Conservation (phyloP, 1,284 basidiomycete species). For the Cryptococcus sp. region DNA sequence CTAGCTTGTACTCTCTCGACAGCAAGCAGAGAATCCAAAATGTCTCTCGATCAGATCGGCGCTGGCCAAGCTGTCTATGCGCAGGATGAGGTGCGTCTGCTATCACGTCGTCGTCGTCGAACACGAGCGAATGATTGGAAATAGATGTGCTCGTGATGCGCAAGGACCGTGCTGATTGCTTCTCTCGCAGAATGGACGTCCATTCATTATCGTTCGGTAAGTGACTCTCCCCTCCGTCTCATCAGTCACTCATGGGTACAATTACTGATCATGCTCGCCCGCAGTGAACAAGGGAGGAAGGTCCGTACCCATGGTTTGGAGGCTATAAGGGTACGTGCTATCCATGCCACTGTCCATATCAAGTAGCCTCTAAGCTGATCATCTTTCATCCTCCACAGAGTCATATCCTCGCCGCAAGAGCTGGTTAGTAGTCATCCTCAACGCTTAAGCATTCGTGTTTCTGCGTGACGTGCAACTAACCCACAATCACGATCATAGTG, state of each 20-base stretch:
- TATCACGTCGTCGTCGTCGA: background rate
- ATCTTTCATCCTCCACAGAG: conserved; percentile 59
- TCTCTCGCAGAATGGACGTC: conserved; percentile 82
- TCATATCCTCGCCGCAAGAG: conserved; percentile 87
- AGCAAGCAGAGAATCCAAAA: conserved; percentile 12
- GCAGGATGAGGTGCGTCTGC: conserved; percentile 74
- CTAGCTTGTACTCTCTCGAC: background rate
- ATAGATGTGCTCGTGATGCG: too few relatives aligned
- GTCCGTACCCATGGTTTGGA: conserved; percentile 91
- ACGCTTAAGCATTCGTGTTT: background rate
- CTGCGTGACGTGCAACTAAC: background rate
- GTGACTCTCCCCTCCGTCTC: conserved; percentile 4
- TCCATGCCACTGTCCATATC: conserved; percentile 2
- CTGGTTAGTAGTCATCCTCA: conserved; percentile 24
- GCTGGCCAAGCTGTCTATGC: conserved; percentile 73
- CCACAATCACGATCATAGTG: conserved; percentile 58
- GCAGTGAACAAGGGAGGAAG: conserved; percentile 87
- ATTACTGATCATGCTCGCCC: conserved; percentile 13
- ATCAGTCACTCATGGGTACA: background rate
- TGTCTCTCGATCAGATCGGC: conserved; percentile 52
- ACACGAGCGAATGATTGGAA: conserved; percentile 1
- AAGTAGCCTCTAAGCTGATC: too few relatives aligned
- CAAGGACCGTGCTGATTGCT: background rate
- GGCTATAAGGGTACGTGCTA: conserved; percentile 80
- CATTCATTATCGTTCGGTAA: conserved; percentile 86